Conservation (phyloP, 352 stramenopile genomes). For the Phytophthora quininea region DNA sequence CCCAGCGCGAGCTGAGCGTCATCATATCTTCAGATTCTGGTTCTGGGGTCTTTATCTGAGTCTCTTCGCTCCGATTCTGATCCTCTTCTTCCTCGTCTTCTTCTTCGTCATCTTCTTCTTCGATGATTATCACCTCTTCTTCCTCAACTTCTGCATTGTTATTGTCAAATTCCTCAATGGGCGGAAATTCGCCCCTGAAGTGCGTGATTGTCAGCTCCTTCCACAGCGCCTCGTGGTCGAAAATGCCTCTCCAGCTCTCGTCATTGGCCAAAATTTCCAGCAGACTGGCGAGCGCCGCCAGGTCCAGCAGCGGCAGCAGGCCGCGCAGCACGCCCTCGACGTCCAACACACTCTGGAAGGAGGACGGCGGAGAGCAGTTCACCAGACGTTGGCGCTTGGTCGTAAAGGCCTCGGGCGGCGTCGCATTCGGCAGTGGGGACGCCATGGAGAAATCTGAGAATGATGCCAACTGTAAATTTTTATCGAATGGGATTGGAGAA, state of each 20-base stretch:
- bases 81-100: conserved; percentile 15
- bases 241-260: conserved; percentile 25
- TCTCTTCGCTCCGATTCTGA: conserved; percentile 3
- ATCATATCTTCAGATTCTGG: not conserved
- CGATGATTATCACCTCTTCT: conserved; percentile 18
- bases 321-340: conserved; percentile 37
- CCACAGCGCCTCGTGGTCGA: conserved; percentile 36
- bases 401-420: not conserved
- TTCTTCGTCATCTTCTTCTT: conserved; percentile 26
- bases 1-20: conserved; percentile 4
- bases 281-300: conserved; percentile 29
- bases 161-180: conserved; percentile 30
- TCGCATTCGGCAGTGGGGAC: conserved; percentile 10
- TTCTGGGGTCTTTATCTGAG: not conserved
- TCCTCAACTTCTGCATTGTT: conserved; percentile 23
- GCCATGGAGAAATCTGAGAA: conserved; percentile 20
- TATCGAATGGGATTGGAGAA: conserved; percentile 7
- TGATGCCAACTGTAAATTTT: conserved; percentile 10
- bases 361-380: not conserved
- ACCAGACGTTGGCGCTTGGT: conserved; percentile 30
- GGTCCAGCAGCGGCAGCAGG: conserved; percentile 37
- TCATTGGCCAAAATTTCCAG: conserved; percentile 37
- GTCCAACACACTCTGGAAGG: conserved; percentile 31
- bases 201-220: conserved; percentile 19
- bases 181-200: conserved; percentile 31